These are phyloP conservation scores for Parafenestella ontariensis DNA, from an alignment of 2,329 filamentous ascomycete species.

Conservation along the genomic window DNA sequence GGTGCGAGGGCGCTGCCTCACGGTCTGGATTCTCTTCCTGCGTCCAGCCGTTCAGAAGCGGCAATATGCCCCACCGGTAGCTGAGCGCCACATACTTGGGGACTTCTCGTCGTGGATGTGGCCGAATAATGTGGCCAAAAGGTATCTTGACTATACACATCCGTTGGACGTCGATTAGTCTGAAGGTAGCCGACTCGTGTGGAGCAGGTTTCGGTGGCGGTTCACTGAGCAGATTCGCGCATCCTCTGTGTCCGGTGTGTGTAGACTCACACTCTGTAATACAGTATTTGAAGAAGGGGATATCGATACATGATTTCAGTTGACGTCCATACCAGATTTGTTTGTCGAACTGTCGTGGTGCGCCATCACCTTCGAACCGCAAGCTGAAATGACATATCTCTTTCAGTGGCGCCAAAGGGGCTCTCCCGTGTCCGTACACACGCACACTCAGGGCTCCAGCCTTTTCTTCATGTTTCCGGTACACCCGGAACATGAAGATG, in stretches of 20 bases:
- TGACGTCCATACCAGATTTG: conserved; percentile 4
- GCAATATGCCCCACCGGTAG: not conserved
- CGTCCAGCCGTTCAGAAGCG: not conserved
- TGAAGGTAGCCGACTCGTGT: not conserved
- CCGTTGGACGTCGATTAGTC: not conserved
- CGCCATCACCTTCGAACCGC: not conserved
- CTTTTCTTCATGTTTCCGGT: conserved; percentile 1
- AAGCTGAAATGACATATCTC: conserved; percentile 5
- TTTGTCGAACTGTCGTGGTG: not conserved
- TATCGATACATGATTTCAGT: not conserved
- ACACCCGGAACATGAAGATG: conserved; percentile 1
- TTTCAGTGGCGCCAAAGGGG: not conserved
- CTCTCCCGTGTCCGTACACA: conserved; percentile 2
- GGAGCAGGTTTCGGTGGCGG: not conserved
- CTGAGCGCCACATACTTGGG: conserved; percentile 1
- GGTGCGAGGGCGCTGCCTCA: not conserved
- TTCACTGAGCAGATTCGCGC: not conserved
- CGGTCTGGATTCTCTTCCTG: not conserved
- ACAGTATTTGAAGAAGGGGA: conserved; percentile 1
- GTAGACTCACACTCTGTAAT: not conserved
- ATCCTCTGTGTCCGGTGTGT: not conserved
- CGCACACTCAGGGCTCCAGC: conserved; percentile 2
- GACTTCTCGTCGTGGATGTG: not conserved
- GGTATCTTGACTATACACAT: not conserved
- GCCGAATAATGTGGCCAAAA: not conserved